Conservation (phyloP, 129 eudicot genomes). For the Mikania micrantha region DNA sequence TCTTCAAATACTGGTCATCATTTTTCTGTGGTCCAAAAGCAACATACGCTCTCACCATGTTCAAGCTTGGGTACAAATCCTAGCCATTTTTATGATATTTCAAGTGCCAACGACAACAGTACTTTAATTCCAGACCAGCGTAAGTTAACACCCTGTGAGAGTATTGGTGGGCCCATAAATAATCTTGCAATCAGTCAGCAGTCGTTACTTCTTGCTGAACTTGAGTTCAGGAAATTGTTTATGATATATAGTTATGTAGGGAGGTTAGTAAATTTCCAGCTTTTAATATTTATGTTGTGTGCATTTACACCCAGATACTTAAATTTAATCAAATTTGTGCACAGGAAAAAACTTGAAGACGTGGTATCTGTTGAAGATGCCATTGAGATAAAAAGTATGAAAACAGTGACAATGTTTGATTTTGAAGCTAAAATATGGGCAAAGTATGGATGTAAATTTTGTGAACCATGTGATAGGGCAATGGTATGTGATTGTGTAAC, state of each 20-base stretch:
- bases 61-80: conserved; percentile 11
- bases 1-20: conserved; percentile 8
- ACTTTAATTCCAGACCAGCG: conserved; percentile 1
- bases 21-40: conserved; percentile 10
- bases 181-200: conserved; percentile 20
- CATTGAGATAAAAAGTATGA: conserved; percentile 18
- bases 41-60: neutral
- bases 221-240: conserved; percentile 57
- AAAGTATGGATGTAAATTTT: conserved; percentile 17
- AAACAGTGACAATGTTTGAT: conserved; percentile 13
- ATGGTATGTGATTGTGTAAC: conserved; percentile 9
- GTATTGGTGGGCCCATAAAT: neutral
- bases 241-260: conserved; percentile 57
- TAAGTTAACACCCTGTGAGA: conserved; percentile 9
- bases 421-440: conserved; percentile 31
- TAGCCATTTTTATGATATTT: neutral
- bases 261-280: conserved; percentile 37
- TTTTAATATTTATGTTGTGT: neutral
- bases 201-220: conserved; percentile 35
- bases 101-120: neutral
- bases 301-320: neutral
- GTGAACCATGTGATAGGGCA: conserved; percentile 29
- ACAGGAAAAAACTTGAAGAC: conserved; percentile 47
- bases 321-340: neutral
- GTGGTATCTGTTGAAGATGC: conserved; percentile 32